Evolutionary conservation across 2,329 filamentous ascomycete species (phyloP), one percentile per base, ranked within the genome.

Genomic region (Nigrospora oryzae): DNA sequence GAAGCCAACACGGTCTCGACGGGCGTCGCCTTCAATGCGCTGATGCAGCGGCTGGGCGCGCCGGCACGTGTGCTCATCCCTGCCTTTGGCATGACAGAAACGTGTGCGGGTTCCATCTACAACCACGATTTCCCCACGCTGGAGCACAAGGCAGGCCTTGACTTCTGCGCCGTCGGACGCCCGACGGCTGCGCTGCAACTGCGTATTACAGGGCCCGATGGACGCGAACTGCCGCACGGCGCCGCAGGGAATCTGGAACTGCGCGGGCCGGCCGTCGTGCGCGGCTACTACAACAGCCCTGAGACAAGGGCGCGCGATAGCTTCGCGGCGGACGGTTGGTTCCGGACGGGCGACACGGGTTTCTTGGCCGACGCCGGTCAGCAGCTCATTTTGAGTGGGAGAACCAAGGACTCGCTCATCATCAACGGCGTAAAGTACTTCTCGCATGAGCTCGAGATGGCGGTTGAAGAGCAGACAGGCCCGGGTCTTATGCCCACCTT

Each of bases 31-130:
- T 47, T 47, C 34, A 47, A 47, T 16, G 8, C 34, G 14, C 15
- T 41, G 12, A 17, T 40, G 28, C 34, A 23, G 16, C 15, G 15
- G 14, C 17, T 44, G 23, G 46, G 41, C 6, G 38, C 37, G 10
- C 16, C 5, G 10, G n/a, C 8, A 11, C 15, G 38, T 35, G 42
- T 47, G 16, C 14, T 47, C 2, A 23, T 37, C 11, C 46, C 46
- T 35, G 46, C 46, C 2, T 47, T 47, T 37, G 46, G 46, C 5
- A 47, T 47, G 46, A 47, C 46, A 10, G 46, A 47, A 16, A 44
- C 42, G 10, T 47, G 46, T 19, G 46, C 42, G 12, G 46, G 46
- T 4, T 47, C 42, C 16, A 44, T 44, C 28, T 47, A 47, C 38
- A 42, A 47, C 30, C 16, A 4, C 5, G 32, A 44, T 8, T 47